Evolutionary conservation across 2,329 filamentous ascomycete species (phyloP), one percentile per base, ranked within the genome.

Genomic region (Paecilomyces sp.): DNA sequence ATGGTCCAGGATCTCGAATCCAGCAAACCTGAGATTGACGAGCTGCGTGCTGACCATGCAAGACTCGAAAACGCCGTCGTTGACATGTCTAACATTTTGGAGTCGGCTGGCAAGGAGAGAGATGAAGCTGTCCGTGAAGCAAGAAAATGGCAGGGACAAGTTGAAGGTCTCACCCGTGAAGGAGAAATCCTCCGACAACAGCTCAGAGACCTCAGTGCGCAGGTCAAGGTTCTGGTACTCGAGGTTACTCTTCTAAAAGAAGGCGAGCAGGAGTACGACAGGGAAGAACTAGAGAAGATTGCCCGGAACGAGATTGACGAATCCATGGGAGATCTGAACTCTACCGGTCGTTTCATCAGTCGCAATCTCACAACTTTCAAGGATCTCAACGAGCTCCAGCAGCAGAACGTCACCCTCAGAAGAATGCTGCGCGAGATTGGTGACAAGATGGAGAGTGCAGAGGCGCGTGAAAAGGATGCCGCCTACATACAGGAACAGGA

Each of bases 291-390:
- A 41, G 86, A 95, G 72, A 88, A 88, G 64, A 82, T 96, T 7
- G 88, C 91, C 63, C 84, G 85, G 61, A 89, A 91, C 57, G 87
- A 94, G 67, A 80, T 93, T 8, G 89, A 91, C 59, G 85, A 88
- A 59, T 82, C 85, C 0, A 77, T 90, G 6, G 84, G 89, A 34
- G 89, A 91, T 64, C 82, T 92, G 71, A 92, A 89, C 4, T 89
- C 92, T 63, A 96, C 92, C 0, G 91, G 93, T 67, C 88, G 87
- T 59, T 88, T 96, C 73, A 96, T 99, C 67, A 94, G 89, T 30
- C 86, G 94, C 69, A 88, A 92, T 62, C 81, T 97, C n/a, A 89
- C 92, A 8, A 86, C 92, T 0, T 99, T 96, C 84, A 91, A 90
- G 68, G 88, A 92, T 64, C 85, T 97, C 47, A 81, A 85, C 60